phyloP scores from a whole-genome alignment of 2,329 filamentous ascomycete species.

The Penicillium sp. region DNA sequence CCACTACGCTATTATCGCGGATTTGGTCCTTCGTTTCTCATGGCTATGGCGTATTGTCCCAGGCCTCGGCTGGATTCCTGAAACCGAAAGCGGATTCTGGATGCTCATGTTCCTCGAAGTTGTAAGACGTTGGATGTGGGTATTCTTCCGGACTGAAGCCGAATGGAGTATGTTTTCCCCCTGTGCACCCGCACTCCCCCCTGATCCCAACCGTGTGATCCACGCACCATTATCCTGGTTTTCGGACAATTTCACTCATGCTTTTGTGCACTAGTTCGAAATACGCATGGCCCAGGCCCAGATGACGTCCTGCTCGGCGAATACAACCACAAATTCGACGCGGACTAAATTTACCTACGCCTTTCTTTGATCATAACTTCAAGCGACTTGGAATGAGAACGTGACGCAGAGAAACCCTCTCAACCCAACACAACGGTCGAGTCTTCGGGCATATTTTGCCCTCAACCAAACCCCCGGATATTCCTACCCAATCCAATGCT shows the following conservation, averaged over 20 bases:
- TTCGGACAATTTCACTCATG: conserved; percentile 13
- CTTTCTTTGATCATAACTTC: conserved; percentile 5
- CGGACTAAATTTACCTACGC: conserved; percentile 45
- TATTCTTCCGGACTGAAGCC: conserved; percentile 91
- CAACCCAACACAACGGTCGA: not conserved
- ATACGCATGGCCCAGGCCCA: conserved; percentile 53
- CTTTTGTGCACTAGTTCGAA: conserved; percentile 45
- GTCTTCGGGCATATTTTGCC: not conserved
- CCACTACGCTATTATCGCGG: conserved; percentile 74
- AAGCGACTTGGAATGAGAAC: conserved; percentile 14
- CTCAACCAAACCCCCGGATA: not conserved
- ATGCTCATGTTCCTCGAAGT: conserved; percentile 84
- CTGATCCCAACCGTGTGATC: not conserved
- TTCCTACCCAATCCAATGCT: not conserved
- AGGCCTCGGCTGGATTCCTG: conserved; percentile 76
- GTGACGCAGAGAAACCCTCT: conserved; percentile 19
- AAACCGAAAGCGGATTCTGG: conserved; percentile 86
- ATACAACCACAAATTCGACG: conserved; percentile 64
- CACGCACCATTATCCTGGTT: not conserved
- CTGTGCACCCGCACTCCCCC: not conserved
- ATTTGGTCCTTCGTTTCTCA: conserved; percentile 79
- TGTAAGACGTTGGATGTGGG: conserved; percentile 88
- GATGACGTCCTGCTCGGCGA: conserved; percentile 76
- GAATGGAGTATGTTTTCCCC: conserved; percentile 68
- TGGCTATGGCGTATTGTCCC: conserved; percentile 87